A percentile compares a stretch with the other conserved stretches of the same genome.
These are phyloP conservation scores for Chlorella sp. DNA, from an alignment of 139 green algal species.

Conservation along the genomic window DNA sequence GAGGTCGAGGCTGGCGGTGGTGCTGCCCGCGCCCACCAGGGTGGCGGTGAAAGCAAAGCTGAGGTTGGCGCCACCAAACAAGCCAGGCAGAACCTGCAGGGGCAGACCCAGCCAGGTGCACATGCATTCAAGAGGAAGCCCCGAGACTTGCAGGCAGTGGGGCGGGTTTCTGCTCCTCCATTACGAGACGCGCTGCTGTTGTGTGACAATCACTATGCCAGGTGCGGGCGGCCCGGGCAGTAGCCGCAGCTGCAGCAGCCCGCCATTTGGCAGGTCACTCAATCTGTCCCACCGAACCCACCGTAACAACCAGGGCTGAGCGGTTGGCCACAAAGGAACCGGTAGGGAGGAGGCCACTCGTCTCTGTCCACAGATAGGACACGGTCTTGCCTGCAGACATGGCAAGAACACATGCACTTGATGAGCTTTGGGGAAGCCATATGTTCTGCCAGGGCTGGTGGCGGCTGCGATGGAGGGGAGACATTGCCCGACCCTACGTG, in stretches of 20 bases:
- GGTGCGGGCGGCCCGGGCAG: neutral
- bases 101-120: no score
- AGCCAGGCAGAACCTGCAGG: neutral
- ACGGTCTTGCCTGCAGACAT: neutral
- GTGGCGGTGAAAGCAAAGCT: neutral
- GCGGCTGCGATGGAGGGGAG: no score
- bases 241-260: neutral
- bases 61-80: neutral
- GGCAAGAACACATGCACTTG: neutral
- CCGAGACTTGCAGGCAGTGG: no score
- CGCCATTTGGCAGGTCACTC: no score
- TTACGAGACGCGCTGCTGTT: no score
- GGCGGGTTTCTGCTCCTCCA: no score
- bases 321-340: neutral
- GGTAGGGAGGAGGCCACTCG: neutral
- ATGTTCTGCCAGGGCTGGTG: no score
- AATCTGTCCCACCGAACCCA: neutral
- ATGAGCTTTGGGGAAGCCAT: no score
- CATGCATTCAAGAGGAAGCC: no score
- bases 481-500: no score
- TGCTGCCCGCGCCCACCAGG: neutral
- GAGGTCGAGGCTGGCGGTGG: neutral
- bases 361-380: constrained; percentile 1
- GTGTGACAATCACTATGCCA: no score
- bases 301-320: neutral